phyloP scores from a whole-genome alignment of 2,329 filamentous ascomycete genomes.

The Cadophora sp. region DNA sequence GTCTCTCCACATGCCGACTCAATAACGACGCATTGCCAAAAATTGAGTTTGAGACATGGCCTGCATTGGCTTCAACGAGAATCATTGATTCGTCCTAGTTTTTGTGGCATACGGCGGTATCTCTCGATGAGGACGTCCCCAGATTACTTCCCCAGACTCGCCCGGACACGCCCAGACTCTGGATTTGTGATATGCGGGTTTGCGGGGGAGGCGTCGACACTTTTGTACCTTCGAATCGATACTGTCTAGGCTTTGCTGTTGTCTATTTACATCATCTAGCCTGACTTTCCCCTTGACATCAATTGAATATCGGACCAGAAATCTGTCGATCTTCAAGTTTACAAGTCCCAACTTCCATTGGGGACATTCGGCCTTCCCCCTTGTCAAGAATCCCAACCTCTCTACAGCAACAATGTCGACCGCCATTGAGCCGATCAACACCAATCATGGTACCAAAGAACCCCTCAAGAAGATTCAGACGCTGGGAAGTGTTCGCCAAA shows the following conservation, averaged over 20 bases:
- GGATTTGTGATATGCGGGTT: background rate
- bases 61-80: background rate
- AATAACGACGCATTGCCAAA: background rate
- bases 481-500: slow-evolving; percentile 31
- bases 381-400: background rate
- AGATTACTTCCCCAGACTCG: background rate
- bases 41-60: background rate
- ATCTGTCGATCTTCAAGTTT: background rate
- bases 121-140: background rate
- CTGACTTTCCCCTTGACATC: background rate
- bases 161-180: background rate
- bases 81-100: background rate
- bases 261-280: background rate
- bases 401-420: background rate
- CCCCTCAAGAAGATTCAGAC: slow-evolving; percentile 23
- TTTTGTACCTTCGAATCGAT: background rate
- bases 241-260: background rate
- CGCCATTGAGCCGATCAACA: background rate
- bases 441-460: background rate
- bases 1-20: background rate
- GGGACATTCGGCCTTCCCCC: background rate
- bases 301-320: background rate
- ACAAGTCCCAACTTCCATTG: background rate
- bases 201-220: background rate
- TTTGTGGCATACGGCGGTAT: background rate